Percentiles rank a stretch among this genome's conserved stretches.
Conservation (phyloP, 2,329 filamentous ascomycete genomes). For the Venturia effusa region DNA sequence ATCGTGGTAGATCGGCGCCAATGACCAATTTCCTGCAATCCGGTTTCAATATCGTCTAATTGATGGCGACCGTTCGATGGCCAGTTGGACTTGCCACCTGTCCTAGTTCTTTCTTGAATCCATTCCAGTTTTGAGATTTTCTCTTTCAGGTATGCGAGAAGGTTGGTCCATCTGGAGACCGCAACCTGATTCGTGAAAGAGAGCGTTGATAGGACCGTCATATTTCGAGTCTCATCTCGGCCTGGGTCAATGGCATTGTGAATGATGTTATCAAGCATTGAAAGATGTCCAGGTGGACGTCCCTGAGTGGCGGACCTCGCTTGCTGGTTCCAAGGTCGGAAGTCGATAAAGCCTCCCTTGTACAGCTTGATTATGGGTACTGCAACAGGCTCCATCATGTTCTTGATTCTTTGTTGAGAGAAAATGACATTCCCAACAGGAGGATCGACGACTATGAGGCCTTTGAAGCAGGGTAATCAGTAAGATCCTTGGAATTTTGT, state of each 20-base stretch:
- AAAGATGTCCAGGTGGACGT: background rate
- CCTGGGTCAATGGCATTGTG: background rate
- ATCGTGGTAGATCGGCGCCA: no score
- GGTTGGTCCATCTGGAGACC: background rate
- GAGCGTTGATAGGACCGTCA: background rate
- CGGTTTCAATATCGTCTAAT: background rate
- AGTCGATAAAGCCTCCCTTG: background rate
- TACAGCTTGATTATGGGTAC: background rate
- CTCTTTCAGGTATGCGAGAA: background rate
- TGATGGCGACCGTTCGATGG: background rate
- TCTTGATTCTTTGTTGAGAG: background rate
- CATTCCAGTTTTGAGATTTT: background rate
- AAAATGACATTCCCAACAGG: background rate
- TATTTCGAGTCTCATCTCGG: background rate
- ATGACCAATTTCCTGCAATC: background rate
- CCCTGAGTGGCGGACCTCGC: background rate
- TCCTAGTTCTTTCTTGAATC: background rate
- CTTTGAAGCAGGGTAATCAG: background rate
- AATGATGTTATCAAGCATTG: background rate
- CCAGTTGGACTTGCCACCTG: background rate
- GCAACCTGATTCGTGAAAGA: background rate
- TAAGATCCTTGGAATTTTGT: no score
- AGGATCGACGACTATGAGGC: background rate
- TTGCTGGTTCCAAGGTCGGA: background rate
- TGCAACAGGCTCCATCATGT: background rate